Evolutionary conservation across 2,329 filamentous ascomycete genomes (phyloP), one percentile per base, ranked within the genome.

Genomic region (Curvularia sp.): DNA sequence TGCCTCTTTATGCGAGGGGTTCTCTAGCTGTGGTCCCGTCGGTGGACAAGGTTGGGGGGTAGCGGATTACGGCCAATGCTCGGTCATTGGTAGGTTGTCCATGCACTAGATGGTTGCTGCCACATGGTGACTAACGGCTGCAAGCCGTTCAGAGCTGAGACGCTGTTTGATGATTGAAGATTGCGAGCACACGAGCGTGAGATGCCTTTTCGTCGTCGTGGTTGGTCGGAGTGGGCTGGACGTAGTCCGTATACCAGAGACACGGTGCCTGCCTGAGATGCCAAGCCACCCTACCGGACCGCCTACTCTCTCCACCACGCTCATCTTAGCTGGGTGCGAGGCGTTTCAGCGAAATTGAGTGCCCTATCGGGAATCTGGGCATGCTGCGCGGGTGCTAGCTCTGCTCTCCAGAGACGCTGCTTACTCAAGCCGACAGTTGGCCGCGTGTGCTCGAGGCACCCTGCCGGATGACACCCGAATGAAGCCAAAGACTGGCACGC

Each of bases 101-200:
- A 26, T 33, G 39, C 52, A 58, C 51, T 58, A 55, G 38, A 31
- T 51, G 31, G 8, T 46, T 24, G 49, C 52, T 50, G 33, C 46
- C 33, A 18, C 35, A 15, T 28, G 13, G 38, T 54, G 55, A 50
- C 55, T 49, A 30, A 24, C 12, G 39, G 44, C 43, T 49, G 28
- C 13, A 44, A 15, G 20, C 4, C 18, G 18, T 38, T 33, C 13
- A 5, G n/a, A 41, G 54, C 48, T 50, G 53, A n/a, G 10, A 31
- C 4, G 24, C 18, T 39, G 22, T 3, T 28, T 33, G 15, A 4
- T 49, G 3, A 13, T 41, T 33, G 15, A 4, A 42, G 3, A 13
- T 41, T 5, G 18, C 26, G 18, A 41, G 22, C 6, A 20, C 18
- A 9, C 10, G 10, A 10, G n/a, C 13, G 28, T 7, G 28, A 7